These are phyloP conservation scores for Moniliella sp. DNA, from an alignment of 1,284 basidiomycete genomes.

Conservation along the genomic window DNA sequence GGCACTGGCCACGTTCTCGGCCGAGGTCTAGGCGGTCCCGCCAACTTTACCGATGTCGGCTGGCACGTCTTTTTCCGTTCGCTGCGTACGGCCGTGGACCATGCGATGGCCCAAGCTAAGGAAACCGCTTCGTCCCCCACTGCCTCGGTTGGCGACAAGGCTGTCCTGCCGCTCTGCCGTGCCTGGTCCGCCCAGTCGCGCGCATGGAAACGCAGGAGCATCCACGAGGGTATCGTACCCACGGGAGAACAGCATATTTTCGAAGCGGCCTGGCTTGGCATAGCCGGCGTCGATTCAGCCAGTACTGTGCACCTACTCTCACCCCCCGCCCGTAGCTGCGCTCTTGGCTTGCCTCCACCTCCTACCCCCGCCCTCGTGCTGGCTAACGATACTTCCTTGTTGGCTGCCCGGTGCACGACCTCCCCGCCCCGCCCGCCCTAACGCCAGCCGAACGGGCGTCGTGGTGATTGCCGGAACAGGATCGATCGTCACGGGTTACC, in stretches of 20 bases:
- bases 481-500: slow-evolving; percentile 13
- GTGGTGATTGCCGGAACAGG: slow-evolving; percentile 18
- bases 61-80: slow-evolving; percentile 3
- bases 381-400: slow-evolving; percentile 13
- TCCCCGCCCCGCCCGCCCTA: not conserved
- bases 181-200: not conserved
- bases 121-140: not conserved
- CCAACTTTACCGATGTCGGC: slow-evolving; percentile 8
- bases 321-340: slow-evolving; percentile 2
- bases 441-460: slow-evolving; percentile 5
- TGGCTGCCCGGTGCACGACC: slow-evolving; percentile 8
- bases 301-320: slow-evolving; percentile 4
- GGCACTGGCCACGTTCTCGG: slow-evolving; percentile 5
- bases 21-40: slow-evolving; percentile 7
- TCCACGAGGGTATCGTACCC: not conserved
- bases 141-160: not conserved
- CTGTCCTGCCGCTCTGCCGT: no score
- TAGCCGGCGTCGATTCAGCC: slow-evolving; percentile 10
- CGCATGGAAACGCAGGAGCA: not conserved
- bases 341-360: slow-evolving; percentile 3
- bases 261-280: slow-evolving; percentile 14
- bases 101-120: slow-evolving; percentile 2
- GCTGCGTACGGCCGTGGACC: slow-evolving; percentile 4
- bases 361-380: slow-evolving; percentile 6
- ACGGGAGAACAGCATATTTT: not conserved